A percentile compares a stretch with the other conserved stretches of the same genome.
Conservation (phyloP, 805 yeast species). For the Yarrowia sp. region DNA sequence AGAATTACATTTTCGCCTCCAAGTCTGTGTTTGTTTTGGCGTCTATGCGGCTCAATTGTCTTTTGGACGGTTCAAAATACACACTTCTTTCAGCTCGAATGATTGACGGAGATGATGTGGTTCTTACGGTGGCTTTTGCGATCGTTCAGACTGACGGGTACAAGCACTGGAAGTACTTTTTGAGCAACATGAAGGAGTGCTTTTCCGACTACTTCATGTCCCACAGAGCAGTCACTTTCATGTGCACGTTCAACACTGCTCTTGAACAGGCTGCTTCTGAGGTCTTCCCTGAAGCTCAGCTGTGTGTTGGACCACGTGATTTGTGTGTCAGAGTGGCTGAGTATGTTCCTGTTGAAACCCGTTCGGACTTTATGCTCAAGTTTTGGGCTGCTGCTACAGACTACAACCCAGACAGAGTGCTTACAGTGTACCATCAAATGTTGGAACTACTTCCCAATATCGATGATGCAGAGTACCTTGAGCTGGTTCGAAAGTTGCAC, state of each 20-base stretch:
- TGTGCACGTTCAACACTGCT: slow-evolving; percentile 18
- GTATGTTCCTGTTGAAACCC: slow-evolving; percentile 4
- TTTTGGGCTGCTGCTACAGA: slow-evolving; percentile 21
- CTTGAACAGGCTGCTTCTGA: slow-evolving; percentile 9
- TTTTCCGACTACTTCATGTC: slow-evolving; percentile 7
- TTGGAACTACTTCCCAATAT: not conserved
- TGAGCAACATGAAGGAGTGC: slow-evolving; percentile 23
- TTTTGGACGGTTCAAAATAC: slow-evolving; percentile 15
- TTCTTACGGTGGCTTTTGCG: slow-evolving; percentile 7
- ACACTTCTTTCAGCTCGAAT: slow-evolving; percentile 1
- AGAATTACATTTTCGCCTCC: slow-evolving; percentile 16
- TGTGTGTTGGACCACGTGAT: slow-evolving; percentile 11
- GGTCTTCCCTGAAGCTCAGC: slow-evolving; percentile 12
- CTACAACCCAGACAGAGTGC: slow-evolving; percentile 6
- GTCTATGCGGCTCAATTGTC: slow-evolving; percentile 11
- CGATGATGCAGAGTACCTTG: slow-evolving; percentile 10
- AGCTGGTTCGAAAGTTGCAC: slow-evolving; percentile 12
- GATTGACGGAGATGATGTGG: slow-evolving; percentile 21
- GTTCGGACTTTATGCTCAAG: slow-evolving; percentile 4
- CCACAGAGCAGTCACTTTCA: slow-evolving; percentile 1
- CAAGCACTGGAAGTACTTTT: slow-evolving; percentile 23
- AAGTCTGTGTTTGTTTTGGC: slow-evolving; percentile 16
- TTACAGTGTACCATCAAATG: slow-evolving; percentile 22
- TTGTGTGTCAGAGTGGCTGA: slow-evolving; percentile 9
- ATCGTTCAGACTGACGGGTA: slow-evolving; percentile 19